phyloP scores from a whole-genome alignment of 352 stramenopile genomes.

The Pythium apleroticum region DNA sequence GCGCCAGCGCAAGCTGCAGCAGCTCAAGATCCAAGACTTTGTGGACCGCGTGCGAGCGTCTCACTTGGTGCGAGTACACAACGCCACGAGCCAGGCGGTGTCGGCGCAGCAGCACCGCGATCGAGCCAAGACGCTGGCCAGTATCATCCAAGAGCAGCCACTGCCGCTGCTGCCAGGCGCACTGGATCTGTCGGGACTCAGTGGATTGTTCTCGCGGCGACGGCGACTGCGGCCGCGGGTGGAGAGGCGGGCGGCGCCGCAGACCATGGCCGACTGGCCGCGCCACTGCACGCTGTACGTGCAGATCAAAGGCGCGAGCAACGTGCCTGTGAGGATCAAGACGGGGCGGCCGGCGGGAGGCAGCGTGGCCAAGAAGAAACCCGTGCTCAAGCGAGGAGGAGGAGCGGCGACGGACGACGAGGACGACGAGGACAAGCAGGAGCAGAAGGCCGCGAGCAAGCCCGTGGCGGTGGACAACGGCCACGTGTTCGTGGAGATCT shows the following conservation, averaged over 20 bases:
- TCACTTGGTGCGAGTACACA: slow-evolving; percentile 24
- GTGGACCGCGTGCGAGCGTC: slow-evolving; percentile 48
- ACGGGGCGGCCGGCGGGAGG: background rate
- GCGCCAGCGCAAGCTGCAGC: slow-evolving; percentile 40
- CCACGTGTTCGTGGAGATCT: slow-evolving; percentile 78
- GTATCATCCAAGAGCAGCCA: slow-evolving; percentile 84
- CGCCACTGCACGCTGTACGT: slow-evolving; percentile 75
- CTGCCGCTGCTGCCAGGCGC: slow-evolving; percentile 73
- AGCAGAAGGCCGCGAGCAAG: background rate
- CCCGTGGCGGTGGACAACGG: slow-evolving; percentile 11
- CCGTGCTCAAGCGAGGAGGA: background rate
- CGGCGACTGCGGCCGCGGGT: slow-evolving; percentile 51
- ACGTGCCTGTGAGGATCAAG: slow-evolving; percentile 61
- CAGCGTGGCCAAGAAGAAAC: slow-evolving; percentile 1
- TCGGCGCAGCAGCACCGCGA: slow-evolving; percentile 7
- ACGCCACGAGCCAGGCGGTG: slow-evolving; percentile 7
- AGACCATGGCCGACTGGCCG: slow-evolving; percentile 50
- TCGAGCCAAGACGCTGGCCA: slow-evolving; percentile 39
- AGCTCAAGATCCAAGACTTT: slow-evolving; percentile 67
- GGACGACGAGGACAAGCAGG: slow-evolving; percentile 14
- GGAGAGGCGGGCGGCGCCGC: slow-evolving; percentile 26
- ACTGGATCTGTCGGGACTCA: slow-evolving; percentile 64
- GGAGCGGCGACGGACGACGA: slow-evolving; percentile 12
- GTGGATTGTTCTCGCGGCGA: slow-evolving; percentile 49
- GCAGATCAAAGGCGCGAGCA: slow-evolving; percentile 77